These are phyloP conservation scores for Candida neerlandica DNA, from an alignment of 1,139 yeast genomes.

Conservation along the genomic window DNA sequence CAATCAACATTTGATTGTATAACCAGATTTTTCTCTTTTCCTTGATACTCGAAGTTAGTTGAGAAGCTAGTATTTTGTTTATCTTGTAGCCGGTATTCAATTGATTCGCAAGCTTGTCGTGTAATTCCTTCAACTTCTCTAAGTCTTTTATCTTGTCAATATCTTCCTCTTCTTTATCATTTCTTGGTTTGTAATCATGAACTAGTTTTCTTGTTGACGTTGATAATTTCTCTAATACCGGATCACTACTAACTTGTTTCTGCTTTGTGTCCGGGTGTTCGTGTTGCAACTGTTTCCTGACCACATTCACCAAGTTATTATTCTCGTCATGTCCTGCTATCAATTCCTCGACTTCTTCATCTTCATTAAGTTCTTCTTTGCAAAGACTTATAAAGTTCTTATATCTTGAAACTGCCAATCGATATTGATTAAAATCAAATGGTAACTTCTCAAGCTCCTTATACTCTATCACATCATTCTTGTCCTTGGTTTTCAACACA, in stretches of 20 bases:
- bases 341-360: conserved; percentile 14
- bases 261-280: conserved; percentile 11
- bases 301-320: conserved; percentile 12
- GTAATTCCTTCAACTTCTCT: conserved; percentile 22
- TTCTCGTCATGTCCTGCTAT: conserved; percentile 16
- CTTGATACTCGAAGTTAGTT: conserved; percentile 38
- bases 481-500: conserved; percentile 20
- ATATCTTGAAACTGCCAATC: conserved; percentile 36
- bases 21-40: conserved; percentile 53
- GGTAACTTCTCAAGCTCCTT: conserved; percentile 29
- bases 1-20: conserved; percentile 59
- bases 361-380: conserved; percentile 8
- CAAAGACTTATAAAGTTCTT: conserved; percentile 22
- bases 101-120: conserved; percentile 22
- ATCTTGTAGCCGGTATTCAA: conserved; percentile 52
- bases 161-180: conserved; percentile 18
- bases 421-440: conserved; percentile 36
- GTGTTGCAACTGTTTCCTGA: conserved; percentile 15
- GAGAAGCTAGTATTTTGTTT: conserved; percentile 44
- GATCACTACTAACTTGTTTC: conserved; percentile 9
- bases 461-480: conserved; percentile 9
- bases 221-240: conserved; percentile 12
- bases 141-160: conserved; percentile 19
- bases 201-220: conserved; percentile 9
- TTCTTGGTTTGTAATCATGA: conserved; percentile 7